A percentile compares a stretch with the other conserved stretches of the same genome.
Conservation (phyloP, 768 basidiomycete genomes). For the Nidularia pulvinata region DNA sequence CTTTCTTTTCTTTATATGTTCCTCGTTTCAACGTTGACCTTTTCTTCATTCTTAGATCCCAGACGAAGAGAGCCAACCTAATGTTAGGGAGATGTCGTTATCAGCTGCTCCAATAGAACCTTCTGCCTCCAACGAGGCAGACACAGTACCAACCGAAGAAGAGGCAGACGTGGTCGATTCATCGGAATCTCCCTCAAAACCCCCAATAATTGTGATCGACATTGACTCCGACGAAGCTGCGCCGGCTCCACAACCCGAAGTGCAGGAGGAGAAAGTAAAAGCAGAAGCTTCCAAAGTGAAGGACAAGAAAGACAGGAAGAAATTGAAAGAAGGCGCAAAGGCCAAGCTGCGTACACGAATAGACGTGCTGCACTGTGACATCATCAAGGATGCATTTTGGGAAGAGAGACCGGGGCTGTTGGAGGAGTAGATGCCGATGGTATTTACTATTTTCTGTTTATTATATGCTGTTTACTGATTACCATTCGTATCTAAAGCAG, state of each 20-base stretch:
- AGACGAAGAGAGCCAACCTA: background rate
- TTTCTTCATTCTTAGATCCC: background rate
- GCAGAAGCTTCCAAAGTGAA: too few species aligned
- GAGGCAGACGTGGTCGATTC: background rate
- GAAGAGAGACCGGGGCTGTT: slow-evolving; percentile 53
- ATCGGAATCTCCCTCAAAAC: too few species aligned
- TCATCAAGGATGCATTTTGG: slow-evolving; percentile 88
- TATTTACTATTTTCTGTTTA: background rate
- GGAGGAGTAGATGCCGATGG: slow-evolving; percentile 16
- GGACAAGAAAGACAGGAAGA: slow-evolving; percentile 14
- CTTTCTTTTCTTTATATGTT: too few species aligned
- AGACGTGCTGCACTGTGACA: slow-evolving; percentile 75
- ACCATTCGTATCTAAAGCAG: too few species aligned
- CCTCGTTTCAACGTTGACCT: background rate
- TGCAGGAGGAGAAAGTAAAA: background rate
- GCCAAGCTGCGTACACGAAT: slow-evolving; percentile 42
- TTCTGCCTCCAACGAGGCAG: background rate
- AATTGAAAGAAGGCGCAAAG: slow-evolving; percentile 17
- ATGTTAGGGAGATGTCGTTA: background rate
- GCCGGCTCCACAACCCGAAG: background rate
- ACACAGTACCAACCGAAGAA: background rate
- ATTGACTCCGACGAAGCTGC: background rate
- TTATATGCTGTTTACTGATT: background rate
- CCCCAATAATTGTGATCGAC: too few species aligned
- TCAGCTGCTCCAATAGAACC: background rate